phyloP scores from a whole-genome alignment of 225 moss, liverwort and hornwort genomes.

The Marchantia paleacea region DNA sequence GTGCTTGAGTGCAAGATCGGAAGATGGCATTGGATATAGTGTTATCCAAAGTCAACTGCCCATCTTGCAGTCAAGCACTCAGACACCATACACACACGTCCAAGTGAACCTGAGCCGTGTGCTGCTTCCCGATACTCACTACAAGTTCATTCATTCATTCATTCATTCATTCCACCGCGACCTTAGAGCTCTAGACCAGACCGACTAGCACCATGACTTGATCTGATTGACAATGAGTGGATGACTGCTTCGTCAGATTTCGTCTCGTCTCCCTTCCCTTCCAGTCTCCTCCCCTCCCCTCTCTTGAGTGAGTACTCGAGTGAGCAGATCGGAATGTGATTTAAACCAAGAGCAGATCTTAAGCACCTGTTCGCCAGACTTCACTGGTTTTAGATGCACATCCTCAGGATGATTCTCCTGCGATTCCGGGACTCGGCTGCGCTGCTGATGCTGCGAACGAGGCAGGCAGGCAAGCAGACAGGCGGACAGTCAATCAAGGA shows the following conservation, averaged over 20 bases:
- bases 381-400: background rate
- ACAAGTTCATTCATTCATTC: background rate
- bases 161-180: too few relatives aligned
- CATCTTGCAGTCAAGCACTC: constrained; percentile 25
- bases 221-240: too few relatives aligned
- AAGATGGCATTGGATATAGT: constrained; percentile 16
- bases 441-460: background rate
- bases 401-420: background rate
- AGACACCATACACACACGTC: constrained; percentile 1
- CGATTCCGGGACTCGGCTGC: background rate
- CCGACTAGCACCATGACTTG: too few relatives aligned
- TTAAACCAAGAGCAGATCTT: background rate
- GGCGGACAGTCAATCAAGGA: background rate
- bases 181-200: too few relatives aligned
- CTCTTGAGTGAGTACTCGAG: background rate
- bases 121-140: background rate
- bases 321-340: background rate
- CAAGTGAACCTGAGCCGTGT: background rate
- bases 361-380: background rate
- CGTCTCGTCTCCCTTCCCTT: background rate
- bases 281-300: background rate
- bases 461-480: background rate
- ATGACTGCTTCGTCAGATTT: background rate
- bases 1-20: constrained; percentile 31
- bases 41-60: constrained; percentile 22